Conservation (phyloP, 352 stramenopile genomes). For the Phytophthora agathidicida region DNA sequence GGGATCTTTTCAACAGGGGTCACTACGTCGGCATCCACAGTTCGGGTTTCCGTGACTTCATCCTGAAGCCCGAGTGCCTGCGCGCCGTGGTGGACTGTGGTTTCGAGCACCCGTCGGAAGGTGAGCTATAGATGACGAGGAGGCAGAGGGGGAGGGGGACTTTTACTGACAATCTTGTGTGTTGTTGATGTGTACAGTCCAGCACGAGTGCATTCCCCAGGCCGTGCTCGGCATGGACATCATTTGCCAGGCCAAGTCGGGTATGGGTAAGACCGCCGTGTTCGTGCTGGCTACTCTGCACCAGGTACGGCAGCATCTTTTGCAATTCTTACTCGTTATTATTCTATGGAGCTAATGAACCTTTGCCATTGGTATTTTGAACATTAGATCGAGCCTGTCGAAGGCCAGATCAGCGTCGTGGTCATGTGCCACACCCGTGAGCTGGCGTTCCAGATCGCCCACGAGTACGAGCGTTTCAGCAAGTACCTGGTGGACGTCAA, state of each 20-base stretch:
- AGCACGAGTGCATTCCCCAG: slow-evolving; percentile 99
- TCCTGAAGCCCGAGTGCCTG: slow-evolving; percentile 99
- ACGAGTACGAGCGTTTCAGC: slow-evolving; percentile 99
- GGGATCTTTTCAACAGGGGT: slow-evolving; percentile 79
- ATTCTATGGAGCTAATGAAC: slow-evolving; percentile 4
- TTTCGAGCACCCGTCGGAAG: slow-evolving; percentile 99
- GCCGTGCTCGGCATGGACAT: slow-evolving; percentile 99
- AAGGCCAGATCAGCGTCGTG: slow-evolving; percentile 95
- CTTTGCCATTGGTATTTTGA: slow-evolving; percentile 11
- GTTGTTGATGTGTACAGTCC: slow-evolving; percentile 67
- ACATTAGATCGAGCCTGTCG: slow-evolving; percentile 86
- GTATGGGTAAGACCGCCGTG: slow-evolving; percentile 99
- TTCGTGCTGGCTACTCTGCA: slow-evolving; percentile 99
- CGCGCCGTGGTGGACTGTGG: slow-evolving; percentile 99
- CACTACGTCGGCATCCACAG: slow-evolving; percentile 99
- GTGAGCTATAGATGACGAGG: slow-evolving; percentile 41
- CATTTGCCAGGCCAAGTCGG: slow-evolving; percentile 99
- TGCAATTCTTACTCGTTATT: not conserved
- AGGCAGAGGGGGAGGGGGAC: not conserved
- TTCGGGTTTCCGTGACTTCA: slow-evolving; percentile 99
- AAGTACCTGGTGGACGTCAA: slow-evolving; percentile 98
- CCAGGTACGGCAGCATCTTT: slow-evolving; percentile 79
- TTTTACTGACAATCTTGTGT: slow-evolving; percentile 22
- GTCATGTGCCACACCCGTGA: slow-evolving; percentile 99
- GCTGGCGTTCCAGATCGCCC: slow-evolving; percentile 99